Evolutionary conservation across 2,329 filamentous ascomycete genomes (phyloP).

Genomic region (Calonectria pseudoturangicola): DNA sequence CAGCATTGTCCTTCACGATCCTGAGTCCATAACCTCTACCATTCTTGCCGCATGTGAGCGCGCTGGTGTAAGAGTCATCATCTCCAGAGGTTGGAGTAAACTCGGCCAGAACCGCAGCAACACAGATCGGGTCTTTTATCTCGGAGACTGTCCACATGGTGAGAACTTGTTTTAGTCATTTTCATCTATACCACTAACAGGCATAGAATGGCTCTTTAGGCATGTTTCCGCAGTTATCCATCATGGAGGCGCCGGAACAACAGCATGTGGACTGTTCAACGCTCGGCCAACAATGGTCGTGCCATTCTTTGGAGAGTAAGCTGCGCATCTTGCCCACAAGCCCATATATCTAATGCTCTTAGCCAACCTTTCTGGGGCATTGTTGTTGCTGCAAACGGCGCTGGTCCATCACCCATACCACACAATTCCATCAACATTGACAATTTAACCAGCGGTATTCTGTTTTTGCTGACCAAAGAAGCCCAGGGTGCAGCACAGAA

Average conservation of each 20-base stretch:
- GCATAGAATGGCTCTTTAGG: slow-evolving; percentile 78
- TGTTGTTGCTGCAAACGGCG: slow-evolving; percentile 38
- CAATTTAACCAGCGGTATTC: slow-evolving; percentile 32
- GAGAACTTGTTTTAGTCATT: neutral
- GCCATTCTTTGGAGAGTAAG: slow-evolving; percentile 78
- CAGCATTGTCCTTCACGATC: slow-evolving; percentile 82
- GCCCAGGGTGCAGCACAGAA: neutral
- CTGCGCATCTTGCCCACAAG: no score
- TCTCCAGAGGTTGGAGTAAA: slow-evolving; percentile 85
- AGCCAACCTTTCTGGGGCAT: slow-evolving; percentile 47
- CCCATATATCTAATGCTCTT: no score
- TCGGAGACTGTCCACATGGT: slow-evolving; percentile 83
- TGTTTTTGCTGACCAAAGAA: slow-evolving; percentile 10
- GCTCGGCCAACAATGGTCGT: slow-evolving; percentile 82
- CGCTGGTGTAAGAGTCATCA: slow-evolving; percentile 78
- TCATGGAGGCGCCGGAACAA: slow-evolving; percentile 82
- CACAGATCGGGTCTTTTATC: slow-evolving; percentile 76
- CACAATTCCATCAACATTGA: slow-evolving; percentile 22
- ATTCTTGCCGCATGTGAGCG: slow-evolving; percentile 78
- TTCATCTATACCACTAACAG: neutral
- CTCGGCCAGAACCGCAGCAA: slow-evolving; percentile 69
- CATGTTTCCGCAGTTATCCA: slow-evolving; percentile 79
- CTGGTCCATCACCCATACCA: slow-evolving; percentile 39
- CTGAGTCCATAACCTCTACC: slow-evolving; percentile 77
- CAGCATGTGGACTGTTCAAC: slow-evolving; percentile 80